Percentiles rank a stretch among this genome's conserved stretches.
These are phyloP conservation scores for Saccharomycopsis crataegensis DNA, from an alignment of 1,139 yeast genomes.

Conservation along the genomic window DNA sequence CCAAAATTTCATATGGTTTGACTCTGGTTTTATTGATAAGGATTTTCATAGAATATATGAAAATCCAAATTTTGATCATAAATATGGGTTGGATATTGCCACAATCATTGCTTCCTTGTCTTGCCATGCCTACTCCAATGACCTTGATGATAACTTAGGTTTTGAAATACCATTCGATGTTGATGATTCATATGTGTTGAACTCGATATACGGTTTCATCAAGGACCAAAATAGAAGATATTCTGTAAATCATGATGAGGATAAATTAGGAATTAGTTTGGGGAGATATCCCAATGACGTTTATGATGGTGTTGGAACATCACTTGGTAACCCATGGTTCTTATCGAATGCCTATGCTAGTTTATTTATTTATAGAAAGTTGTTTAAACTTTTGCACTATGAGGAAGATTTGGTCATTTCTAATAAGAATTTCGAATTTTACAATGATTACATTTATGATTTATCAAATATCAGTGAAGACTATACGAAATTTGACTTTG, in stretches of 20 bases:
- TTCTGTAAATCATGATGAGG: constrained; percentile 54
- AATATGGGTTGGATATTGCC: constrained; percentile 80
- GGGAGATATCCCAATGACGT: constrained; percentile 95
- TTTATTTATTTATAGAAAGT: constrained; percentile 32
- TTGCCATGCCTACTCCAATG: constrained; percentile 47
- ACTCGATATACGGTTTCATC: constrained; percentile 51
- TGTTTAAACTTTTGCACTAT: constrained; percentile 29
- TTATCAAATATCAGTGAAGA: constrained; percentile 26
- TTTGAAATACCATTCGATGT: constrained; percentile 50
- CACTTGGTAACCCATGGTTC: constrained; percentile 95
- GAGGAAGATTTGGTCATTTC: constrained; percentile 30
- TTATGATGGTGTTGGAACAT: constrained; percentile 68
- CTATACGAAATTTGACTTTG: constrained; percentile 38
- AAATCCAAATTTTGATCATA: constrained; percentile 46
- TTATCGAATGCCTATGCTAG: constrained; percentile 78
- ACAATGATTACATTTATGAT: constrained; percentile 26
- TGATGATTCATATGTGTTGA: constrained; percentile 45
- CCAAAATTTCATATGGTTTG: constrained; percentile 27
- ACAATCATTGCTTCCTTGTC: constrained; percentile 61
- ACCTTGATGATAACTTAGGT: constrained; percentile 23
- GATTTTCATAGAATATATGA: constrained; percentile 55
- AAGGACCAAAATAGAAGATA: constrained; percentile 65
- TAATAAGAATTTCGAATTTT: constrained; percentile 23
- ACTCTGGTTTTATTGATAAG: constrained; percentile 40
- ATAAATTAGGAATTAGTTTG: constrained; percentile 57